Evolutionary conservation across 1,139 yeast species (phyloP).

Genomic region (Geotrichum fermentans): DNA sequence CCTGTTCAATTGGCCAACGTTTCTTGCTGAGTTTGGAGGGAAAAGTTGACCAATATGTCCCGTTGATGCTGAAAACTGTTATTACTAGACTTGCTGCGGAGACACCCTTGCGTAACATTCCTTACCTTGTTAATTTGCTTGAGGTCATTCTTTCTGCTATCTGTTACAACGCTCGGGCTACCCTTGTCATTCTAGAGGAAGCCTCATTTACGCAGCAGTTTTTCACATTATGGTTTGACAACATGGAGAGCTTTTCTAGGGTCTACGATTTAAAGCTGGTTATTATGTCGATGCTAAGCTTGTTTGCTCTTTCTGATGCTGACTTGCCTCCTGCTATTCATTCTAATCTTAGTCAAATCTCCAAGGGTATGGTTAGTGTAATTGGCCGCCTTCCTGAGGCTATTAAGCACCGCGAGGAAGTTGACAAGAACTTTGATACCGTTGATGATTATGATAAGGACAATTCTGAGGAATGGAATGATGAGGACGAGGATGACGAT

Average conservation of each 20-base stretch:
- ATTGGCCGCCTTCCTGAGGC: slow-evolving; percentile 67
- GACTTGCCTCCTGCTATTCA: slow-evolving; percentile 37
- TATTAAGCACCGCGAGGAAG: slow-evolving; percentile 56
- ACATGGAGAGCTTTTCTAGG: slow-evolving; percentile 54
- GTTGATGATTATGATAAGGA: slow-evolving; percentile 36
- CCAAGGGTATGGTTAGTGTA: slow-evolving; percentile 46
- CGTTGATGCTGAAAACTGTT: slow-evolving; percentile 40
- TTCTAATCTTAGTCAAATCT: slow-evolving; percentile 39
- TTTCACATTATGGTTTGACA: slow-evolving; percentile 64
- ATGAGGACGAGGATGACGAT: slow-evolving; percentile 48
- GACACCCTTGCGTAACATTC: slow-evolving; percentile 35
- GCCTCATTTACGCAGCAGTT: slow-evolving; percentile 46
- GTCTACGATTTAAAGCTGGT: slow-evolving; percentile 80
- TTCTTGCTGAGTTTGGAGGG: slow-evolving; percentile 46
- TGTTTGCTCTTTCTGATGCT: slow-evolving; percentile 41
- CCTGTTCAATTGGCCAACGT: slow-evolving; percentile 52
- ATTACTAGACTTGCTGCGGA: slow-evolving; percentile 28
- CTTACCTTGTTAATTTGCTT: slow-evolving; percentile 52
- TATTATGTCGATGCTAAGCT: slow-evolving; percentile 56
- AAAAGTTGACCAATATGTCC: slow-evolving; percentile 41
- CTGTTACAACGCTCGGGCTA: slow-evolving; percentile 53
- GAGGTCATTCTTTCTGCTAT: slow-evolving; percentile 64
- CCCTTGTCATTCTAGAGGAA: slow-evolving; percentile 52
- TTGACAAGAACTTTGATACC: slow-evolving; percentile 50
- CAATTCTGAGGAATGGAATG: slow-evolving; percentile 50